phyloP scores from a whole-genome alignment of 2,329 filamentous ascomycete species.

The Hymenoscyphus albidus region DNA sequence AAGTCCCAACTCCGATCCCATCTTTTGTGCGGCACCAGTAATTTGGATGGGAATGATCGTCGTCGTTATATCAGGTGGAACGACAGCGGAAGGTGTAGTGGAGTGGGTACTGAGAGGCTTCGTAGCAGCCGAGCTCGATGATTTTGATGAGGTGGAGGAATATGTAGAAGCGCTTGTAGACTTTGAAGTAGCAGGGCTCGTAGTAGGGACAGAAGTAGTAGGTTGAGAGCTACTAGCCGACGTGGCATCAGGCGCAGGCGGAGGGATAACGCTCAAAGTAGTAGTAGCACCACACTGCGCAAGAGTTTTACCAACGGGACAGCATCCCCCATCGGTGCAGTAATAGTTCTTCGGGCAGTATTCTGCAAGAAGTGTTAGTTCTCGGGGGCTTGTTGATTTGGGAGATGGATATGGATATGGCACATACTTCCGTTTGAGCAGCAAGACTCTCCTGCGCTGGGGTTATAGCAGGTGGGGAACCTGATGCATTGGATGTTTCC shows the following conservation, averaged over 20 bases:
- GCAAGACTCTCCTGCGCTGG: background rate
- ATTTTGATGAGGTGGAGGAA: background rate
- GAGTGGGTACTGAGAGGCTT: background rate
- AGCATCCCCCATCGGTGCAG: background rate
- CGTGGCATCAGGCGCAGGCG: background rate
- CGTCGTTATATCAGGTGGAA: background rate
- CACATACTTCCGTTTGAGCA: conserved; percentile 2
- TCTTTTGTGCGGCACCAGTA: background rate
- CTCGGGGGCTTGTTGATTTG: background rate
- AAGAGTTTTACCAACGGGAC: background rate
- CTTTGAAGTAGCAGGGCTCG: background rate
- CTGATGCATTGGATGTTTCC: background rate
- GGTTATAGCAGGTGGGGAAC: background rate
- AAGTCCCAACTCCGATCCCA: background rate
- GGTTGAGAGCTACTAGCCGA: background rate
- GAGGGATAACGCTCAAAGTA: background rate
- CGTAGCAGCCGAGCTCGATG: background rate
- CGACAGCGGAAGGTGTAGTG: background rate
- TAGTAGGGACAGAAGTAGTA: background rate
- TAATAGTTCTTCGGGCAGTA: background rate
- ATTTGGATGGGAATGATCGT: background rate
- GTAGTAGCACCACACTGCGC: background rate
- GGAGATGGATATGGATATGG: background rate
- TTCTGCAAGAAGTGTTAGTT: background rate
- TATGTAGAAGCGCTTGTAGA: background rate